Base-by-base conservation (phyloP, 176 grass and related monocot genomes). In the Guadua angustifolia region DNA sequence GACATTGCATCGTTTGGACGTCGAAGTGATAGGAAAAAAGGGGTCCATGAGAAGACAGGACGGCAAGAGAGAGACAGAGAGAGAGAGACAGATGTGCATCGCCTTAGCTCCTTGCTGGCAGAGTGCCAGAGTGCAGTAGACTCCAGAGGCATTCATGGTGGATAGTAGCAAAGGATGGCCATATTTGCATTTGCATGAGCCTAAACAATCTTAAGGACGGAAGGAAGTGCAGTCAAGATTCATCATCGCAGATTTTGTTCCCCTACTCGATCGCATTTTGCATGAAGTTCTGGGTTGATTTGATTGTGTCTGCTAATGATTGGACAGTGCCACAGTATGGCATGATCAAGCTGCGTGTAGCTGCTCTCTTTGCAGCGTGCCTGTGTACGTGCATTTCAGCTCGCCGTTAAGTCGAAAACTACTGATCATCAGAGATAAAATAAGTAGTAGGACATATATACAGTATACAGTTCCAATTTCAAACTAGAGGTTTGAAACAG, bases 1-100 rank as follows among this genome's bases (percentile, higher is more conserved):
- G 74, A 64, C 83, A 78, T 82, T 55, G 65, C 72, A 77, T 46
- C 64, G 79, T 90, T 86, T 82, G 83, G 66, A 61, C 78, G 62
- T 71, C 72, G 79, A 82, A 75, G 88, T 86, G 88, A 87, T 79
- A 42, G 74, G 80, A 74, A 47, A 51, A 86, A 83, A 87, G 70
- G 66, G 21, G 60, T 65, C 49, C 49, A 33, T 60, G 88, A 79
- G 79, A 69, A 63, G 79, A 90, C 88, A 61, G 26, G 84, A 86
- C 79, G 56, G 46, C 8, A 21, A 16, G 7, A 10, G 78, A 33
- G 77, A 49, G 77, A 12, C 38, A 5, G 66, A 11, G 9, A 5
- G 61, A 64, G 4, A 10, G 46, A 63, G 49, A n/a, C 2, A n/a
- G 53, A n/a, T 13, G 11, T 21, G 26, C 25, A 36, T 60, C 56